Conservation (phyloP, 495 filamentous ascomycete genomes). For the Lichina pygmaea region DNA sequence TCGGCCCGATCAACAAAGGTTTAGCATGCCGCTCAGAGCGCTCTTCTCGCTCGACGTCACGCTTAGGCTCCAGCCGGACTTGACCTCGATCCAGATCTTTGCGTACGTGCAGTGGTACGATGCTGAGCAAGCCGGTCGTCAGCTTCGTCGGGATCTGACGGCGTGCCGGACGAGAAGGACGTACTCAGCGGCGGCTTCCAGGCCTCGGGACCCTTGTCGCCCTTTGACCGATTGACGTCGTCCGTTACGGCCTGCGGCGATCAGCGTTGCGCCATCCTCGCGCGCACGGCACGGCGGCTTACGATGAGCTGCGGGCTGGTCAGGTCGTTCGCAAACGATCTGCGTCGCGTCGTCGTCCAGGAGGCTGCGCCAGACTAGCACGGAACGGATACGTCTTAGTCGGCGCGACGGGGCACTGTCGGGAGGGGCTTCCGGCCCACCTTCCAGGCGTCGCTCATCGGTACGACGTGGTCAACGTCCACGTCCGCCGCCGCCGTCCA, state of each 20-base stretch:
- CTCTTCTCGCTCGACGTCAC: conserved; percentile 33
- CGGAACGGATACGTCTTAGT: conserved; percentile 11
- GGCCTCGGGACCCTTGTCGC: conserved; percentile 36
- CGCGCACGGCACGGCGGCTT: too few species aligned
- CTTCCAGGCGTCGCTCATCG: conserved; percentile 48
- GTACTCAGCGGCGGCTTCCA: conserved; percentile 45
- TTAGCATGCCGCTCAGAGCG: conserved; percentile 35
- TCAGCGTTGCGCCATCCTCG: too few species aligned
- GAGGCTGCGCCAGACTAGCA: conserved; percentile 20
- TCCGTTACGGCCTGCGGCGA: conserved; percentile 28
- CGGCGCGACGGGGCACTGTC: background rate
- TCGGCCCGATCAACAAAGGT: conserved; percentile 17
- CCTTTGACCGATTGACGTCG: conserved; percentile 41
- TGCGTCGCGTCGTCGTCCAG: conserved; percentile 33
- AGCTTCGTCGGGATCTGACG: too few species aligned
- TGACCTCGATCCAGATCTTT: conserved; percentile 41
- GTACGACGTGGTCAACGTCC: conserved; percentile 56
- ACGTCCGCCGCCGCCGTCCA: conserved; percentile 40
- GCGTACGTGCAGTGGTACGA: conserved; percentile 56
- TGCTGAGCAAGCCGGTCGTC: conserved; percentile 4
- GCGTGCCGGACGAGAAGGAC: background rate
- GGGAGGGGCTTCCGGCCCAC: conserved; percentile 11
- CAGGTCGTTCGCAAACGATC: conserved; percentile 47
- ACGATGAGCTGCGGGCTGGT: conserved; percentile 37
- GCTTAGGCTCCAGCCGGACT: conserved; percentile 29